Evolutionary conservation across 306 rosid genomes (phyloP).

Genomic region (Arachis stenosperma): DNA sequence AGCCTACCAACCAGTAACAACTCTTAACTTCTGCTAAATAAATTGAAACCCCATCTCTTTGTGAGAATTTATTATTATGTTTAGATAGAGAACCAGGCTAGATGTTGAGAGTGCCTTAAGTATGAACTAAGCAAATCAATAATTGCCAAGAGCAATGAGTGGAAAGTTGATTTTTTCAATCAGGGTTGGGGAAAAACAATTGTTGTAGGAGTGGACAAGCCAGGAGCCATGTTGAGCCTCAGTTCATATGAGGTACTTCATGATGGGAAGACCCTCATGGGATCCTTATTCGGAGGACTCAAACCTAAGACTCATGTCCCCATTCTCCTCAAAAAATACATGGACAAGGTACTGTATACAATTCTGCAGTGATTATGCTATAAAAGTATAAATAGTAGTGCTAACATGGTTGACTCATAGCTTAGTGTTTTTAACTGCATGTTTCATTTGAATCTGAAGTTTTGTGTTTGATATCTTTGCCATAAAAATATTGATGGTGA

Average conservation of each 20-base stretch:
- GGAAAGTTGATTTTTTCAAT: conserved; percentile 19
- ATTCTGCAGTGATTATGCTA: no score
- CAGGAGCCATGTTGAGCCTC: conserved; percentile 54
- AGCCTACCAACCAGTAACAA: no score
- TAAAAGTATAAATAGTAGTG: neutral
- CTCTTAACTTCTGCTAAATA: neutral
- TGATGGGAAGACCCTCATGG: conserved; percentile 63
- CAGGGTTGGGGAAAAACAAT: conserved; percentile 96
- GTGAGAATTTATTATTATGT: neutral
- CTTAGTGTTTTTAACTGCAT: no score
- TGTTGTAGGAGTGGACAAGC: conserved; percentile 72
- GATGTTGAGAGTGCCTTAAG: neutral
- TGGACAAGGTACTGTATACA: conserved; percentile 39
- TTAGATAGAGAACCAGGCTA: neutral
- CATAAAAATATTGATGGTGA: no score
- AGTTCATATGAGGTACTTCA: conserved; percentile 59
- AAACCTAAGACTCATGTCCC: conserved; percentile 78
- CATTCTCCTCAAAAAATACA: conserved; percentile 60
- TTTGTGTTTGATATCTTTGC: no score
- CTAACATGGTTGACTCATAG: no score
- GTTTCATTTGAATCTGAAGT: no score
- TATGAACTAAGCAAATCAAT: neutral
- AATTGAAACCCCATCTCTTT: conserved; percentile 8
- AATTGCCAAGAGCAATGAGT: neutral
- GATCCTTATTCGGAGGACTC: conserved; percentile 78